Evolutionary conservation across 2,329 filamentous ascomycete species (phyloP).

Genomic region (Aspergillus novofumigatus): DNA sequence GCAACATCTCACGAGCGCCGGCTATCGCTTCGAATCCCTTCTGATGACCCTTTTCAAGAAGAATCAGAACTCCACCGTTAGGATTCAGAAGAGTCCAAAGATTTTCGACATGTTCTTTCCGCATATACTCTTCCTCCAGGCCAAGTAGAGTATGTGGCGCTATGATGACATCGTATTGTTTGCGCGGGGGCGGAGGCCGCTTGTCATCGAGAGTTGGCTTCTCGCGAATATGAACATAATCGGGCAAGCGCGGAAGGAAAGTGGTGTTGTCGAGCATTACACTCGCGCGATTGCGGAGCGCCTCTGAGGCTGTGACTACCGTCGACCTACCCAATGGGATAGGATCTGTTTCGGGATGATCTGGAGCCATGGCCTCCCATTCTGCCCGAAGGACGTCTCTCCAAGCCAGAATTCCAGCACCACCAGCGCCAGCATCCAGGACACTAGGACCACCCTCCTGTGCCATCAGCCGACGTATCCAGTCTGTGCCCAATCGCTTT

Average conservation of each 20-base stretch:
- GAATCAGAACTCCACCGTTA: constrained; percentile 77
- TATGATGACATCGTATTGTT: constrained; percentile 85
- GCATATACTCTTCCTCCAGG: constrained; percentile 68
- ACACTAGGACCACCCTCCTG: constrained; percentile 56
- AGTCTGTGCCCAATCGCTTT: constrained; percentile 55
- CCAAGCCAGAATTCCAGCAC: constrained; percentile 60
- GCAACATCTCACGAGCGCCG: constrained; percentile 71
- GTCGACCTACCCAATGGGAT: constrained; percentile 64
- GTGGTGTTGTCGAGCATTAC: constrained; percentile 80
- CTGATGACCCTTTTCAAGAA: constrained; percentile 87
- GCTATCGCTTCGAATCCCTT: constrained; percentile 90
- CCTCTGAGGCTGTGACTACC: constrained; percentile 71
- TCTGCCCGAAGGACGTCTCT: constrained; percentile 73
- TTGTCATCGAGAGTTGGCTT: constrained; percentile 57
- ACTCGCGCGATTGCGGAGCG: constrained; percentile 70
- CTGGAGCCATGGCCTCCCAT: constrained; percentile 64
- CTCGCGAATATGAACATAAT: constrained; percentile 66
- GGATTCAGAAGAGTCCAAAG: constrained; percentile 83
- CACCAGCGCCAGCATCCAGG: constrained; percentile 59
- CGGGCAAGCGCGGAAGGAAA: constrained; percentile 86
- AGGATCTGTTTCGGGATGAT: constrained; percentile 36
- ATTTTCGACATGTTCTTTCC: constrained; percentile 77
- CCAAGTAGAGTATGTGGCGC: constrained; percentile 79
- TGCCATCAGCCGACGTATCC: constrained; percentile 53
- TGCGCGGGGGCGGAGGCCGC: constrained; percentile 54